Base-by-base conservation (phyloP, 495 filamentous ascomycete genomes). In the Penicillium cosmopolitanum region DNA sequence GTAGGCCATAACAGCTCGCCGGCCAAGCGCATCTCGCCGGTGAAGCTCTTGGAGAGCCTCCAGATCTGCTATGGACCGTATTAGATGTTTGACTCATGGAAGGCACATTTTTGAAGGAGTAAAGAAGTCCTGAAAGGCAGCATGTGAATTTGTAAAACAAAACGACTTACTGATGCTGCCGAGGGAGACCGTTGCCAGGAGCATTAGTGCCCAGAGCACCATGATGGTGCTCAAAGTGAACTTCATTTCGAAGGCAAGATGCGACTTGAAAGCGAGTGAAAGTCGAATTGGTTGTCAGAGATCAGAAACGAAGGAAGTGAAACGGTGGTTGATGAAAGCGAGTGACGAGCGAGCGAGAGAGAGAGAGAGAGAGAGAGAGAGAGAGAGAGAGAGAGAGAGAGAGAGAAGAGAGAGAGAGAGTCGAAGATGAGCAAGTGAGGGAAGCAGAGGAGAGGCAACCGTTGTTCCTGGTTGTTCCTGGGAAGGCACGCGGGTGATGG, bases 331-430 rank as follows among this genome's bases (percentile, higher is more conserved):
- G 42, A 19, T 44, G 16, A 19, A 44, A 9, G n/a, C n/a, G 42
- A n/a, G 8, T 9, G 35, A 58, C 60, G 33, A 35, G 25, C 53
- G 42, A 28, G 42, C 12, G 50, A 31, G 28, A 40, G 36, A 38
- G 38, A 12, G 50, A 34, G 31, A 43, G 38, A 57, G 48, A 36
- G 21, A 47, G 53, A 58, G 48, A 53, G 23, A 16, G 19, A 31
- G 28, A 60, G 58, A 53, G 61, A n/a, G n/a, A n/a, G 50, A 31
- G 28, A 40, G 36, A 38, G 38, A 12, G 50, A 34, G 31, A 43
- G 38, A 57, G 48, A n/a, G 42, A 28, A 47, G 53, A 58, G 48
- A 53, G 23, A 16, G 19, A 31, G 28, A 60, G 58, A 53, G 61
- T 42, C 56, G 47, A 58, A 48, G 46, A 28, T 10, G 21, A 48